Evolutionary conservation across 352 stramenopile genomes (phyloP).

Genomic region (Phytophthora megakarya): DNA sequence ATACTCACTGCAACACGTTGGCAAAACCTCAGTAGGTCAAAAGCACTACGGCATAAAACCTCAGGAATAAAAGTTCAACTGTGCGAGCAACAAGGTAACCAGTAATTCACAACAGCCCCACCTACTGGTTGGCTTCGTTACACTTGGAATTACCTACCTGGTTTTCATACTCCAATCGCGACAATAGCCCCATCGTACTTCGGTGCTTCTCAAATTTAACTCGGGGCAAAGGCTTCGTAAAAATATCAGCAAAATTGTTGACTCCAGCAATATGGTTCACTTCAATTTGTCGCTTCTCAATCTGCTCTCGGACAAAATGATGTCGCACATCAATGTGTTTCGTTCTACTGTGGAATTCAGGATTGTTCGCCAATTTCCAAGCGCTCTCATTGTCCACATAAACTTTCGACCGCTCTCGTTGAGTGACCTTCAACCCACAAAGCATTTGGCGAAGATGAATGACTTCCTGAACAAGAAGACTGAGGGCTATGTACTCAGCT

Average conservation of each 20-base stretch:
- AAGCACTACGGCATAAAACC: conserved; percentile 3
- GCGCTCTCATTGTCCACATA: conserved; percentile 32
- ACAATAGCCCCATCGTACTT: background rate
- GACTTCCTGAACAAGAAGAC: conserved; percentile 30
- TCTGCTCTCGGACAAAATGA: background rate
- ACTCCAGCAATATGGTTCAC: background rate
- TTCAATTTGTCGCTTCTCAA: background rate
- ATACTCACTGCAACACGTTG: background rate
- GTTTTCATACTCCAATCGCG: background rate
- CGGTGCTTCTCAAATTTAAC: background rate
- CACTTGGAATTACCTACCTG: too few species aligned
- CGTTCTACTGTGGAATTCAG: background rate
- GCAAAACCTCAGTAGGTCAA: conserved; percentile 1
- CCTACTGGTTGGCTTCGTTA: too few species aligned
- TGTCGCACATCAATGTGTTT: background rate
- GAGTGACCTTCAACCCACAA: conserved; percentile 16
- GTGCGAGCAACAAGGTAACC: too few species aligned
- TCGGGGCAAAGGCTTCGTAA: background rate
- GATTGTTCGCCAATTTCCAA: conserved; percentile 26
- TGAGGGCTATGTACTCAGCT: conserved; percentile 29
- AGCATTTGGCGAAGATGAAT: conserved; percentile 30
- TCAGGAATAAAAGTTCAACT: background rate
- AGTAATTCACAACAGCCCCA: too few species aligned
- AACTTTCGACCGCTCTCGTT: conserved; percentile 14
- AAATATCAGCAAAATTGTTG: background rate